phyloP scores from a whole-genome alignment of 1,284 basidiomycete species.

The Moesziomyces parantarcticus region DNA sequence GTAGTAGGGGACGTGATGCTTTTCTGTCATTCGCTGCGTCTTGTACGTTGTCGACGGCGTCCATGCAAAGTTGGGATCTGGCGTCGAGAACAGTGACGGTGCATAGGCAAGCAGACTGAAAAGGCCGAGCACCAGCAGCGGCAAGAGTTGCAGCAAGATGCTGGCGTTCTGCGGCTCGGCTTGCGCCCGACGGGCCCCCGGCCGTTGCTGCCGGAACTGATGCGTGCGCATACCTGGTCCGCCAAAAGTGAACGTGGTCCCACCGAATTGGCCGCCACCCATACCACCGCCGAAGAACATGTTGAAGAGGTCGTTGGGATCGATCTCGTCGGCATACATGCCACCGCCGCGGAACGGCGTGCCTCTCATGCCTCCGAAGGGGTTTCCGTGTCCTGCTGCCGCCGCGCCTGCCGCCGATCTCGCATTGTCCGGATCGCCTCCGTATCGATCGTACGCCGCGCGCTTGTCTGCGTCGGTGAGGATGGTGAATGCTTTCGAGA shows the following conservation, averaged over 20 bases:
- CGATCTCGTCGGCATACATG: conserved; percentile 78
- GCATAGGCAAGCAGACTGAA: conserved; percentile 83
- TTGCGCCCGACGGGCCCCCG: conserved; percentile 59
- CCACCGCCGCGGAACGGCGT: conserved; percentile 34
- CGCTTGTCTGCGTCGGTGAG: conserved; percentile 93
- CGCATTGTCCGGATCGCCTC: conserved; percentile 85
- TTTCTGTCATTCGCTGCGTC: conserved; percentile 71
- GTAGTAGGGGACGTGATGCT: conserved; percentile 82
- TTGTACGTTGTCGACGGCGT: conserved; percentile 66
- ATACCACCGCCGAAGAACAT: conserved; percentile 93
- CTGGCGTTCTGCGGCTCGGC: conserved; percentile 74
- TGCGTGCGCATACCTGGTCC: conserved; percentile 59
- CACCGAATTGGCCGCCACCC: conserved; percentile 55
- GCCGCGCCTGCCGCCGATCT: conserved; percentile 75
- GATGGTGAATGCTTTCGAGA: conserved; percentile 96
- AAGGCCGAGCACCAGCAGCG: conserved; percentile 72
- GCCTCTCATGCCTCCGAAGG: conserved; percentile 41
- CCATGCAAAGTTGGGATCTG: conserved; percentile 86
- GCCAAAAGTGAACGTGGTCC: conserved; percentile 63
- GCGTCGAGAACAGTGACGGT: conserved; percentile 76
- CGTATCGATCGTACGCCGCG: conserved; percentile 84
- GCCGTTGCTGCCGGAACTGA: conserved; percentile 48
- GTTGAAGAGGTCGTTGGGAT: conserved; percentile 95
- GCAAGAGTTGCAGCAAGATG: conserved; percentile 83
- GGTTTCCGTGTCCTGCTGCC: conserved; percentile 34